phyloP scores from a whole-genome alignment of 78 protist genomes.

The slime mould (Dictyostelium discoideum) region DNA sequence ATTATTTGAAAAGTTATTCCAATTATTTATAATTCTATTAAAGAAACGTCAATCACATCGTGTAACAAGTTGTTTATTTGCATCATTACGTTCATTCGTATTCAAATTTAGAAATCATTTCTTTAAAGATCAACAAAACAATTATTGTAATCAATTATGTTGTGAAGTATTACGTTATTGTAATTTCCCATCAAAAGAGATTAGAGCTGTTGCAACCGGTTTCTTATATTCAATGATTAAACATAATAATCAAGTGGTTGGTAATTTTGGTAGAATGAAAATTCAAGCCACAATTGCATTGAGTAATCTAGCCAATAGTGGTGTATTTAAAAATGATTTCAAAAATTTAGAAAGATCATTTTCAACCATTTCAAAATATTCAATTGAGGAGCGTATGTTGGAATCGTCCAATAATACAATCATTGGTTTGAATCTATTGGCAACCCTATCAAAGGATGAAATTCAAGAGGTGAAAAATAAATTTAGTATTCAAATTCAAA shows the following conservation, averaged over 20 bases:
- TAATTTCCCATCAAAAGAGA: constrained; percentile 18
- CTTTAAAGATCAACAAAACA: constrained; percentile 33
- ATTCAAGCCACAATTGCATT: constrained; percentile 72
- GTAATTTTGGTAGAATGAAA: constrained; percentile 79
- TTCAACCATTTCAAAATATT: not conserved
- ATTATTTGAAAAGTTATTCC: constrained; percentile 9
- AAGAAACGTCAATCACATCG: constrained; percentile 50
- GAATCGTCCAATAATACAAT: not conserved
- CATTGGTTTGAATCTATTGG: not conserved
- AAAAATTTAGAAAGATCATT: constrained; percentile 27
- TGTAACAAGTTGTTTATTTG: constrained; percentile 18
- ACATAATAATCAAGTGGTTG: constrained; percentile 58
- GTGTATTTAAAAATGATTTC: constrained; percentile 6
- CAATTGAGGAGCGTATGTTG: not conserved
- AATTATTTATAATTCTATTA: not conserved
- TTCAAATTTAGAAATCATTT: constrained; percentile 56
- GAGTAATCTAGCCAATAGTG: constrained; percentile 17
- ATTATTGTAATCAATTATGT: constrained; percentile 31
- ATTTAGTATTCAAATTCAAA: constrained; percentile 29
- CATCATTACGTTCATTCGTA: constrained; percentile 40
- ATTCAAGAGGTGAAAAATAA: not conserved
- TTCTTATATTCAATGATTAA: constrained; percentile 66
- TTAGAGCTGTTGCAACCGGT: constrained; percentile 5
- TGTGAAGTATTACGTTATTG: constrained; percentile 34
- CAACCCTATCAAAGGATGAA: not conserved